Evolutionary conservation across 306 rosid genomes (phyloP), one percentile per base, ranked within the genome.

Genomic region (Casuarina glauca): DNA sequence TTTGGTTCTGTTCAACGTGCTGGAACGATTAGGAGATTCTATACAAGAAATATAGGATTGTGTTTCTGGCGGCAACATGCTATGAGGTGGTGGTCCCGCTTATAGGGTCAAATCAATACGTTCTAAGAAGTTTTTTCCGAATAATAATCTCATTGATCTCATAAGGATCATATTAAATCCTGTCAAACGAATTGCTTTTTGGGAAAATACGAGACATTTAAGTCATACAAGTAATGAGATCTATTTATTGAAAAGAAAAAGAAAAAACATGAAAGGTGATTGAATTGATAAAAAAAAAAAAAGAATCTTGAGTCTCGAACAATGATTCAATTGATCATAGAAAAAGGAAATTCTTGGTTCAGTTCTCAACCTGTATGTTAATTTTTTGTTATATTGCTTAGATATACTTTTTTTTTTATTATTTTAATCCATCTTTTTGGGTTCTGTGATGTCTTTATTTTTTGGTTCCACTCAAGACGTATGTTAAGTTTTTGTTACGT

Each of bases 11-110:
- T 26, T 26, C 1, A 69, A 69, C 3, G n/a, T 26, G 32, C 32
- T 26, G 32, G 32, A 26, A 26, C 32, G 32, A 70, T 70, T 32
- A 70, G 10, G 39, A 70, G 58, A 70, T 48, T 70, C 41, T 46
- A 19, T 45, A 20, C 19, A 70, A 46, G 58, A 70, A 70, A 70
- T 20, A 11, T 0, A 1, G 42, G 67, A 6, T 61, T 61, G 2
- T 61, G 16, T 39, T 61, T 61, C 67, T 20, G 3, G n/a, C 9
- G 9, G n/a, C 39, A 70, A 70, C 74, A 70, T 70, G 42, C 57
- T 20, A 46, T 46, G 52, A 8, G 72, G 41, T 20, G 16, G 43
- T 17, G 42, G 41, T 46, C 74, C n/a, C 6, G 2, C 74, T 44
- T 70, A 70, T 9, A n/a, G 17, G 42, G 39, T 70, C 57, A 48